These are phyloP conservation scores for Arthrobotrys entomopaga DNA, from an alignment of 2,329 filamentous ascomycete species.

Conservation along the genomic window DNA sequence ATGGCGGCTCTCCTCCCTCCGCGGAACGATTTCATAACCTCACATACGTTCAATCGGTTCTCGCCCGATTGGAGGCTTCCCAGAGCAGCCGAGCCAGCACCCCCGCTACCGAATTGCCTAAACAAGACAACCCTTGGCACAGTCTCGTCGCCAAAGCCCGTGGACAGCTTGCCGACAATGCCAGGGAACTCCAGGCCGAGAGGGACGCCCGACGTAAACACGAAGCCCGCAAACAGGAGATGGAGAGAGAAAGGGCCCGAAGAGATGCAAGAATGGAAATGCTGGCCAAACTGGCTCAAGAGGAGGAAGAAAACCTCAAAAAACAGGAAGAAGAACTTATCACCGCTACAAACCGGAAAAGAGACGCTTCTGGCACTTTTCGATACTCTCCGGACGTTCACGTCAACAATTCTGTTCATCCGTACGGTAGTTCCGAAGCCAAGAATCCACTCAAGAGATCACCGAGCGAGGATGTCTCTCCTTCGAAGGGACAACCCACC, in stretches of 20 bases:
- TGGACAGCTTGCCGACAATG: slow-evolving; percentile 38
- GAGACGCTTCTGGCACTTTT: slow-evolving; percentile 36
- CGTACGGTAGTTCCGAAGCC: slow-evolving; percentile 16
- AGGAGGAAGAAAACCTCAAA: slow-evolving; percentile 26
- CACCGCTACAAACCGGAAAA: slow-evolving; percentile 31
- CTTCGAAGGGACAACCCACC: slow-evolving; percentile 17
- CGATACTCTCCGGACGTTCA: slow-evolving; percentile 43
- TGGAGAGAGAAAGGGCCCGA: slow-evolving; percentile 29
- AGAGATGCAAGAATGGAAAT: slow-evolving; percentile 48
- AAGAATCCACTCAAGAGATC: slow-evolving; percentile 44
- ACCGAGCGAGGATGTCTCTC: slow-evolving; percentile 18
- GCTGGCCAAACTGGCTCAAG: slow-evolving; percentile 33
- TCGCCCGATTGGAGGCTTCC: slow-evolving; percentile 36
- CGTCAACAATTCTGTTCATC: slow-evolving; percentile 32
- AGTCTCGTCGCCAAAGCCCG: slow-evolving; percentile 35
- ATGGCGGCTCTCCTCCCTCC: slow-evolving; percentile 11
- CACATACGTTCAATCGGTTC: slow-evolving; percentile 47
- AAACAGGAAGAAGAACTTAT: slow-evolving; percentile 34
- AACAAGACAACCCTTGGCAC: slow-evolving; percentile 29
- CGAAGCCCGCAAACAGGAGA: slow-evolving; percentile 39
- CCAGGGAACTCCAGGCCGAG: slow-evolving; percentile 34
- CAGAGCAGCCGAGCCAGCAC: slow-evolving; percentile 42
- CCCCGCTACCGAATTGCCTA: slow-evolving; percentile 11
- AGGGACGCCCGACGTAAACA: slow-evolving; percentile 30
- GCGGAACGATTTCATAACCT: slow-evolving; percentile 31